Evolutionary conservation across 164 flowering plant genomes (phyloP).

Genomic region (Vitis amurensis): DNA sequence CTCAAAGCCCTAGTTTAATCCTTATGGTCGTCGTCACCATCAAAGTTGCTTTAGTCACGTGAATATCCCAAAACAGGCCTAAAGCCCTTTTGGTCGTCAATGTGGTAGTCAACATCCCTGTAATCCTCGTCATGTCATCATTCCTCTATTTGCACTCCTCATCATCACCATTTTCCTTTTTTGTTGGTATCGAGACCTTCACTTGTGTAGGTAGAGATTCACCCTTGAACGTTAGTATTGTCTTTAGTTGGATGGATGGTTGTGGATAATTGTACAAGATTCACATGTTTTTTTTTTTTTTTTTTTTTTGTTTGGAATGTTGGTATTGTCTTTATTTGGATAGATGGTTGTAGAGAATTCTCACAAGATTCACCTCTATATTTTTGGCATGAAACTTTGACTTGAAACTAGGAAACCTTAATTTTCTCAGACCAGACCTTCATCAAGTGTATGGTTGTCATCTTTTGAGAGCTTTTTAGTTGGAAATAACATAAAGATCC

Average conservation of each 20-base stretch:
- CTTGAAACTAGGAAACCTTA: not conserved
- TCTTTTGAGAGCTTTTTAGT: not conserved
- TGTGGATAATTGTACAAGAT: not conserved
- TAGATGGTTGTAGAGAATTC: not conserved
- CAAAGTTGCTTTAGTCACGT: too few species aligned
- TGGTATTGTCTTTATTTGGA: not conserved
- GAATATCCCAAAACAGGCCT: too few species aligned
- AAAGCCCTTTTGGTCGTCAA: too few species aligned
- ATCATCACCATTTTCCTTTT: too few species aligned
- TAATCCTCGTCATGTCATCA: too few species aligned
- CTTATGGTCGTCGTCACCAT: too few species aligned
- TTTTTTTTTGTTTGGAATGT: not conserved
- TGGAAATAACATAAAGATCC: not conserved
- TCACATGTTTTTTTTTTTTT: not conserved
- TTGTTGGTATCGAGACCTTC: too few species aligned
- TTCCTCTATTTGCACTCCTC: too few species aligned
- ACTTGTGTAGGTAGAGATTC: conserved; percentile 49
- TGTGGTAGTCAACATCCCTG: too few species aligned
- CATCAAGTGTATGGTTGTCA: not conserved
- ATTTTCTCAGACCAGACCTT: not conserved
- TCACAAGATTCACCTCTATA: not conserved
- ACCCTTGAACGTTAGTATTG: not conserved
- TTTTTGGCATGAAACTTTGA: not conserved
- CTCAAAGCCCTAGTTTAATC: too few species aligned
- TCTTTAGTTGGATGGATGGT: not conserved